Conservation (phyloP, 2,329 filamentous ascomycete species). For the Elsinoe ampelina region DNA sequence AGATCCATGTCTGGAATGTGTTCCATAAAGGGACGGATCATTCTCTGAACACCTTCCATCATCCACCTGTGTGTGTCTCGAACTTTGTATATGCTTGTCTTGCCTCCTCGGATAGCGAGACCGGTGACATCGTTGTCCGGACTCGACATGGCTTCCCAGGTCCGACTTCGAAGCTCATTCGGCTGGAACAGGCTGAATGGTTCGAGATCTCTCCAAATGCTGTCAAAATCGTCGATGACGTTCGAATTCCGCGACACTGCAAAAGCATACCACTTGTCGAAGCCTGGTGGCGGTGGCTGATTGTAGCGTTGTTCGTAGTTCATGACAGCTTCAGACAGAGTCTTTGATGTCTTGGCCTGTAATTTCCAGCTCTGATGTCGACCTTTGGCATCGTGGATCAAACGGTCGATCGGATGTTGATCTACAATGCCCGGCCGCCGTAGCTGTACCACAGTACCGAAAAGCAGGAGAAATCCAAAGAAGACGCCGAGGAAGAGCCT, state of each 20-base stretch:
- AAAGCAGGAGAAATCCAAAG: slow-evolving; percentile 33
- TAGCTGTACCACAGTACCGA: slow-evolving; percentile 30
- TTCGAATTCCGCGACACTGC: slow-evolving; percentile 43
- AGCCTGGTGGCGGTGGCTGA: slow-evolving; percentile 49
- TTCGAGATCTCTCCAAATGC: slow-evolving; percentile 47
- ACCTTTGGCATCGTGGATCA: slow-evolving; percentile 42
- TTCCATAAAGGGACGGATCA: slow-evolving; percentile 46
- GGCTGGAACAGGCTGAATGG: slow-evolving; percentile 48
- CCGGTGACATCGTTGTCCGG: slow-evolving; percentile 48
- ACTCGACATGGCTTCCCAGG: slow-evolving; percentile 44
- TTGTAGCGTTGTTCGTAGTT: slow-evolving; percentile 45
- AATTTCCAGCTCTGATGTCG: slow-evolving; percentile 42
- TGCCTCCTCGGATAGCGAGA: slow-evolving; percentile 46
- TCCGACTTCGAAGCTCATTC: slow-evolving; percentile 42
- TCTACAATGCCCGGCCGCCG: slow-evolving; percentile 18
- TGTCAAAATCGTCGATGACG: slow-evolving; percentile 52
- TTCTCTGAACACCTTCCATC: slow-evolving; percentile 44
- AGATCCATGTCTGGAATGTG: slow-evolving; percentile 55
- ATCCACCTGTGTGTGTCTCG: slow-evolving; percentile 50
- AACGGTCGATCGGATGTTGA: slow-evolving; percentile 46
- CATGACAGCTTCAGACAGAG: slow-evolving; percentile 41
- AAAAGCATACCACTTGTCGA: slow-evolving; percentile 52
- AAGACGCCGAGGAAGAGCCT: not conserved
- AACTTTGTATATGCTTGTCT: slow-evolving; percentile 42
- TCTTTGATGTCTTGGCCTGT: slow-evolving; percentile 35